Percentiles rank a stretch among this genome's conserved stretches.
phyloP scores from a whole-genome alignment of 768 basidiomycete genomes.

The Pisolithus tinctorius region DNA sequence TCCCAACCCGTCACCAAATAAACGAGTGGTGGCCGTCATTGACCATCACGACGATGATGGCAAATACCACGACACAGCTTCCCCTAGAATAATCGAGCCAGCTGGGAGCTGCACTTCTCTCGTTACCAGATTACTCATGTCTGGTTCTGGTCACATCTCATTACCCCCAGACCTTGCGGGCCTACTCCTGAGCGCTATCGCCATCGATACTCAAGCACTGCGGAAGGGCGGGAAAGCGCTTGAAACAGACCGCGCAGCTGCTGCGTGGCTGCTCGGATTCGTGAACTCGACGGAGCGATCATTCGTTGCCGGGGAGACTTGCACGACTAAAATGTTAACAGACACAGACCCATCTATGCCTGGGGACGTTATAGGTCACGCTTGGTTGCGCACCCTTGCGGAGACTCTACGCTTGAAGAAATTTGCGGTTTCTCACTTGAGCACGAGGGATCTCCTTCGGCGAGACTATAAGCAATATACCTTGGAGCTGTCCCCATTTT shows the following conservation, averaged over 20 bases:
- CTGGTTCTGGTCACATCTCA: slow-evolving; percentile 8
- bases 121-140: slow-evolving; percentile 37
- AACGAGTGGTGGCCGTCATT: slow-evolving; percentile 66
- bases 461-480: slow-evolving; percentile 94
- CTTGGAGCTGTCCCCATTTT: slow-evolving; percentile 32
- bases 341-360: slow-evolving; percentile 4
- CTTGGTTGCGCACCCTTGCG: slow-evolving; percentile 43
- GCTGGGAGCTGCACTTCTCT: slow-evolving; percentile 76
- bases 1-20: slow-evolving; percentile 29
- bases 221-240: slow-evolving; percentile 74
- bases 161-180: slow-evolving; percentile 60
- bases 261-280: slow-evolving; percentile 53
- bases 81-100: slow-evolving; percentile 62
- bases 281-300: slow-evolving; percentile 36
- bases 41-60: slow-evolving; percentile 93
- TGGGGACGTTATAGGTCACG: slow-evolving; percentile 30
- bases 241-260: slow-evolving; percentile 56
- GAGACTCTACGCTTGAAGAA: slow-evolving; percentile 50
- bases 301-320: too few relatives aligned
- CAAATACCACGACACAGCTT: slow-evolving; percentile 48
- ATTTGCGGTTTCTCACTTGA: slow-evolving; percentile 56
- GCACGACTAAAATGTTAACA: background rate
- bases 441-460: slow-evolving; percentile 70
- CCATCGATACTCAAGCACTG: slow-evolving; percentile 84
- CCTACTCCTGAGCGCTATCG: slow-evolving; percentile 72